Base-by-base conservation (phyloP, 1,284 basidiomycete genomes). In the Apiotrichum porosum region DNA sequence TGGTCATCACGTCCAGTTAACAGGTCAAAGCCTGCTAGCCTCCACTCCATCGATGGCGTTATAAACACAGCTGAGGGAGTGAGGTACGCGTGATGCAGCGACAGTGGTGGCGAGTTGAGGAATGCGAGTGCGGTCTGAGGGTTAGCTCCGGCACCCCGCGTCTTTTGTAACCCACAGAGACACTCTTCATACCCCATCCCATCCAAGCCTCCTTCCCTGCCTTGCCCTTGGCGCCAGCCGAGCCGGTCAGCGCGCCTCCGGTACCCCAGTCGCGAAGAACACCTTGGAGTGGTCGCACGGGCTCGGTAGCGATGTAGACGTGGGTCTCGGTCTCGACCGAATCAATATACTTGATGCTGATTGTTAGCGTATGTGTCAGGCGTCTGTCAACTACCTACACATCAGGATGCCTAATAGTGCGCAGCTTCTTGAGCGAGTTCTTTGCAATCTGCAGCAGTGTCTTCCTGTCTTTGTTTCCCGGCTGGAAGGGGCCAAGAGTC, bases 251-350 rank as follows among this genome's bases (percentile, higher is more conserved):
- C 0, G 61, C 52, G 6, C 65, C 67, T 28, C 62, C 68, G 17
- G 55, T 64, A 17, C 64, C 64, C 81, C 82, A 86, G 24, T 81
- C 76, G 30, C 80, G 75, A 37, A 93, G 69, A 1, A 81, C 80
- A n/a, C 76, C 73, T 28, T 80, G 77, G 8, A 98, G 75, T 3
- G 91, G 89, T 18, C 81, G 78, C 8, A 97, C 86, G 4, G 87
- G 85, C 73, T 98, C 95, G 0, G 94, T 97, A 76, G 95, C 88
- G 60, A 99, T 89, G 72, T 91, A 88, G 34, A 98, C 81, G 1
- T 82, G 81, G 1, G 82, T 82, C 39, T 94, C 90, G 2, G 89
- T 87, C 67, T 97, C 93, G 6, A 89, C 83, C 1, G 82, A 88
- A 58, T 95, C 93, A 75, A 98, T 83, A 71, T 95, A 94, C 68